Base-by-base conservation (phyloP, 805 yeast species). In the Torulaspora franciscae region DNA sequence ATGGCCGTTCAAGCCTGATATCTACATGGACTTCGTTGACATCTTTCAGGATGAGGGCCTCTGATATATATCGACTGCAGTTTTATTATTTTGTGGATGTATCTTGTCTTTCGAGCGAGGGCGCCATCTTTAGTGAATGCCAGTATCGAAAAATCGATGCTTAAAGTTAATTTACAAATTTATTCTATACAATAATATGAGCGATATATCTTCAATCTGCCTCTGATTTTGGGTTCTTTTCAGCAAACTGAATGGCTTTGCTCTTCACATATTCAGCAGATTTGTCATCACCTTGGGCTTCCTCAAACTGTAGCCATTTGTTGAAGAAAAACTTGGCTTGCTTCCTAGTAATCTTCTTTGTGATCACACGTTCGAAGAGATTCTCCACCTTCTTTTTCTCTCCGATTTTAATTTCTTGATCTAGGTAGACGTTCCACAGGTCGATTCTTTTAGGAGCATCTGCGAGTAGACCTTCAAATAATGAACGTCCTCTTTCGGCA, bases 241-340 rank as follows among this genome's bases (percentile, higher is more conserved):
- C 68, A 36, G 81, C 90, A 57, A 75, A 89, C 58, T 87, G 93
- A 33, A 81, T 79, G 26, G 98, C 98, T 69, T 84, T 85, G 14
- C 95, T 87, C 72, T 88, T 90, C 43, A 90, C 96, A 51, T 85
- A 81, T 51, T 86, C 93, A 45, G 79, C 77, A 40, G 83, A 77
- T 67, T 80, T 83, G 38, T 73, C 76, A 61, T 86, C 91, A 10
- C 76, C 80, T 43, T 71, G 62, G 50, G 75, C 76, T 58, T 84
- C 89, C 68, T 89, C 97, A 57, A 71, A 86, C 8, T 76, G 70
- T 49, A 89, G 77, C 97, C 97, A 90, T 64, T 91, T 91, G 56
- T 82, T 85, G 71, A 89, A 90, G 76, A 91, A 87, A 71, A 86
- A 88, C 68, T 87, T 89, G 56, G 96, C 96, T 69, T 89, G 96